phyloP scores from a whole-genome alignment of 257 asterid genomes.

The Plantago elongata region DNA sequence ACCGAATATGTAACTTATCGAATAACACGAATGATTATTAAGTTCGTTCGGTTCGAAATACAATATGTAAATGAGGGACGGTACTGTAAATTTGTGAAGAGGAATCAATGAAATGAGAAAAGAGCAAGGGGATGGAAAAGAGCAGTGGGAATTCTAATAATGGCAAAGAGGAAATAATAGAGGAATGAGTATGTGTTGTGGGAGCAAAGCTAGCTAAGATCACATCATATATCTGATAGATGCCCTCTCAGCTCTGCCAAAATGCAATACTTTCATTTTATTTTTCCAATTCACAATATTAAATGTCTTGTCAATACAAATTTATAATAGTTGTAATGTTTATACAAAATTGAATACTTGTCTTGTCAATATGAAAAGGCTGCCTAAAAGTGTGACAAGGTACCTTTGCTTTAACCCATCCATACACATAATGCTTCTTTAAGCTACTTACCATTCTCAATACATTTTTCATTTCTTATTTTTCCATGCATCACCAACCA shows the following conservation, averaged over 20 bases:
- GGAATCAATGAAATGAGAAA: background rate
- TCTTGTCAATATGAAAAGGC: slow-evolving; percentile 42
- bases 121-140: background rate
- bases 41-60: too few relatives aligned
- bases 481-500: background rate
- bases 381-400: slow-evolving; percentile 8
- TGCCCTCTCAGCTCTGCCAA: too few relatives aligned
- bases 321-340: too few relatives aligned
- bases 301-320: slow-evolving; percentile 23
- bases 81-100: too few relatives aligned
- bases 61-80: too few relatives aligned
- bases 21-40: too few relatives aligned
- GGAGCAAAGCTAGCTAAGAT: slow-evolving; percentile 24
- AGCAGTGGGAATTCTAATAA: slow-evolving; percentile 14
- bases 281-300: slow-evolving; percentile 15
- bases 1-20: too few relatives aligned
- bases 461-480: slow-evolving; percentile 21
- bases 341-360: too few relatives aligned
- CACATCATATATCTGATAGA: slow-evolving; percentile 32
- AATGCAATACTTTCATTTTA: too few relatives aligned
- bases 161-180: slow-evolving; percentile 20
- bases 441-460: slow-evolving; percentile 22
- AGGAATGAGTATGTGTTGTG: slow-evolving; percentile 15
- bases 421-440: slow-evolving; percentile 1
- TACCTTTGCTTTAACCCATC: too few relatives aligned